phyloP scores from a whole-genome alignment of 2,329 filamentous ascomycete species.

The Aureobasidium pullulans region DNA sequence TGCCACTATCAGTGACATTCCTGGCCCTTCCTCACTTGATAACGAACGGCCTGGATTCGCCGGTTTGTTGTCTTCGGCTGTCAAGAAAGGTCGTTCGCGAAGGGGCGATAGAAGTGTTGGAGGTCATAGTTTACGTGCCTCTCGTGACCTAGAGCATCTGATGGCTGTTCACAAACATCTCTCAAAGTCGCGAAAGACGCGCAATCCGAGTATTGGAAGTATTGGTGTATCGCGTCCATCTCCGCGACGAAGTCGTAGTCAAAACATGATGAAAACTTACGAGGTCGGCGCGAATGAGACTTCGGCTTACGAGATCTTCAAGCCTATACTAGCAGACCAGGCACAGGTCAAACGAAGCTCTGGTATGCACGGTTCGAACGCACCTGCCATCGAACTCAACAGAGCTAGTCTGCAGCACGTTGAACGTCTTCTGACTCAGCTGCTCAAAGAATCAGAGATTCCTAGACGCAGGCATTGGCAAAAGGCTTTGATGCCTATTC shows the following conservation, averaged over 20 bases:
- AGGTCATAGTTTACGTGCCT: constrained; percentile 54
- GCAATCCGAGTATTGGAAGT: constrained; percentile 80
- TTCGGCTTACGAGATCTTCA: not conserved
- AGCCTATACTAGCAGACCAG: not conserved
- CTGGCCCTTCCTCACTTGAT: constrained; percentile 49
- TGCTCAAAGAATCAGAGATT: constrained; percentile 69
- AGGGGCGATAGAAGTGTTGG: constrained; percentile 66
- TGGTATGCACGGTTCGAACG: constrained; percentile 67
- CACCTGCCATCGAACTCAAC: constrained; percentile 76
- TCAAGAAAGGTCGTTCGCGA: constrained; percentile 67
- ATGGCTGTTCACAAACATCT: constrained; percentile 59
- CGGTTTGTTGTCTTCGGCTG: constrained; percentile 58
- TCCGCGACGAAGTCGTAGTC: constrained; percentile 55
- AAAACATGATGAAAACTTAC: constrained; percentile 43
- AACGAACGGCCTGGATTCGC: constrained; percentile 67
- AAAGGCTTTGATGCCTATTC: constrained; percentile 79
- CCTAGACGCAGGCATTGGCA: constrained; percentile 75
- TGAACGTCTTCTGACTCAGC: constrained; percentile 72
- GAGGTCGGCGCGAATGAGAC: constrained; percentile 20
- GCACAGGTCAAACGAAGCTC: constrained; percentile 60
- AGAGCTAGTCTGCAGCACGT: constrained; percentile 83
- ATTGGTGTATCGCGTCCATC: constrained; percentile 63
- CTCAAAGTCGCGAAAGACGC: constrained; percentile 59
- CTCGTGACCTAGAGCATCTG: constrained; percentile 55
- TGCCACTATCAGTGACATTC: constrained; percentile 46